These are phyloP conservation scores for Candida golubevii DNA, from an alignment of 805 yeast species.

Conservation along the genomic window DNA sequence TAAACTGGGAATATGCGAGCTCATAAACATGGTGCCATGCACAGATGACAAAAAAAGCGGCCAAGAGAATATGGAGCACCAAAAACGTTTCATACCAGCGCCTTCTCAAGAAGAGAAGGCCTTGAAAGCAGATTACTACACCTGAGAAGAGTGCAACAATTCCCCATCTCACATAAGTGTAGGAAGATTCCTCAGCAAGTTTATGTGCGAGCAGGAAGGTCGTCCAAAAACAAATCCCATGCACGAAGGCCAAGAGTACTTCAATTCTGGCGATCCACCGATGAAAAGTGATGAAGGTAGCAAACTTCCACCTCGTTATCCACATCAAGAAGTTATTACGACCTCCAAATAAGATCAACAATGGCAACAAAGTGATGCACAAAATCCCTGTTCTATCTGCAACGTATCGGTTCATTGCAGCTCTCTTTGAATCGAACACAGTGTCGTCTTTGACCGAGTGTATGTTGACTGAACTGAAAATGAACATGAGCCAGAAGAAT, in stretches of 20 bases:
- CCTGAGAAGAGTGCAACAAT: constrained; percentile 11
- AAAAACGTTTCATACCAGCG: constrained; percentile 23
- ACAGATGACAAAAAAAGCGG: constrained; percentile 19
- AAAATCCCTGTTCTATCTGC: constrained; percentile 15
- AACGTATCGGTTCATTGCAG: constrained; percentile 11
- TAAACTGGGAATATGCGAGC: constrained; percentile 27
- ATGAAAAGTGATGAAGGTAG: constrained; percentile 13
- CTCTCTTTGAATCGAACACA: not conserved
- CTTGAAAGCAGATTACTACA: constrained; percentile 13
- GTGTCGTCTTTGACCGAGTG: constrained; percentile 8
- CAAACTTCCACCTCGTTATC: constrained; percentile 16
- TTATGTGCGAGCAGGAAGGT: constrained; percentile 3
- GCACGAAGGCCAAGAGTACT: constrained; percentile 13
- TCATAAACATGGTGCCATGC: constrained; percentile 16
- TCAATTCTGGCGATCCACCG: constrained; percentile 15
- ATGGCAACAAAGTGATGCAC: constrained; percentile 10
- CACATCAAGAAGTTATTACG: constrained; percentile 17
- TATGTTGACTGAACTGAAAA: constrained; percentile 10
- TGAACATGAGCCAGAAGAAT: constrained; percentile 16
- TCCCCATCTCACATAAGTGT: constrained; percentile 14
- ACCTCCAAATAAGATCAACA: constrained; percentile 17
- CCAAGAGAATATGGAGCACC: constrained; percentile 21
- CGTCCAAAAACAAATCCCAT: constrained; percentile 9
- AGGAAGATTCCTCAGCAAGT: constrained; percentile 4
- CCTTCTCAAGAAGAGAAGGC: constrained; percentile 18